Percentiles rank a stretch among this genome's conserved stretches.
These are phyloP conservation scores for Backusella tuberculispora DNA, from an alignment of 192 early-diverging fungal species.

Conservation along the genomic window DNA sequence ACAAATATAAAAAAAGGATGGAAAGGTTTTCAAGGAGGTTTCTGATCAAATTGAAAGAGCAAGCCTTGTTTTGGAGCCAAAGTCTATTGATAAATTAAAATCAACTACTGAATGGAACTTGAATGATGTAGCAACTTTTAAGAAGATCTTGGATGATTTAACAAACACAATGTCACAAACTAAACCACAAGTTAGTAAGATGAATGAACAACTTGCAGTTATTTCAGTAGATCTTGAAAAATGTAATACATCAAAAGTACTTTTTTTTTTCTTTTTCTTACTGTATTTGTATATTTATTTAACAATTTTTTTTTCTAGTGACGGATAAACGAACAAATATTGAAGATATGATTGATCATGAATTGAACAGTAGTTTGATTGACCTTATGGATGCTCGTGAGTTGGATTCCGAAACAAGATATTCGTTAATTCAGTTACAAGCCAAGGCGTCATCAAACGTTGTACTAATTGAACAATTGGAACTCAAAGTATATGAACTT, in stretches of 20 bases:
- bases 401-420: constrained; percentile 2
- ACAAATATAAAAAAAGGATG: not conserved
- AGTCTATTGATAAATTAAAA: not conserved
- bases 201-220: not conserved
- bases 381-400: constrained; percentile 12
- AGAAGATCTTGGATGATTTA: not conserved
- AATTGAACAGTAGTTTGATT: constrained; percentile 4
- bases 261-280: not conserved
- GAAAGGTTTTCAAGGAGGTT: not conserved
- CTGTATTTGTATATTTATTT: not conserved
- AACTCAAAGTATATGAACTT: constrained; percentile 12
- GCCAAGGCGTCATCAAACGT: not conserved
- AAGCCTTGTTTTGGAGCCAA: not conserved
- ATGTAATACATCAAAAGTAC: constrained; percentile 4
- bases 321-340: constrained; percentile 9
- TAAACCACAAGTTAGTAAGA: not conserved
- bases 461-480: not conserved
- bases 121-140: not conserved
- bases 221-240: not conserved
- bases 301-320: not conserved
- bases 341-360: not conserved
- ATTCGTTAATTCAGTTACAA: not conserved
- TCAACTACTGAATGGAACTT: not conserved
- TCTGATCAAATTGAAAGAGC: not conserved
- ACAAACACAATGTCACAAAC: not conserved